A percentile compares a stretch with the other conserved stretches of the same genome.
Conservation (phyloP, 441 rosid species). For the Hypseocharis bilobata region DNA sequence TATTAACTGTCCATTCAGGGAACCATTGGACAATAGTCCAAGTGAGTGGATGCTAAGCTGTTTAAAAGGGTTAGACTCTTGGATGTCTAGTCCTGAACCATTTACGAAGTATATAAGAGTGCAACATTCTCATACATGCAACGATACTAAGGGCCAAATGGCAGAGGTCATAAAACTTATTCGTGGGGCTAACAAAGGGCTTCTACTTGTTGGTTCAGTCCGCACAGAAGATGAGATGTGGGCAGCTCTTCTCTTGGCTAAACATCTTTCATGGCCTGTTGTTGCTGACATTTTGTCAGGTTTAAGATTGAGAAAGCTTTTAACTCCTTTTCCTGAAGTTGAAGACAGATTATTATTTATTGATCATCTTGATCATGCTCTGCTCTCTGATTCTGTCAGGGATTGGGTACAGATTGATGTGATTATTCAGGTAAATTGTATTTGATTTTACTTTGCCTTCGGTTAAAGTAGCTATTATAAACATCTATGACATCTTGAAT, state of each 20-base stretch:
- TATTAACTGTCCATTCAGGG: conserved; percentile 88
- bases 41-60: conserved; percentile 57
- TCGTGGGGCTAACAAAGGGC: conserved; percentile 50
- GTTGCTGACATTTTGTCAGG: conserved; percentile 91
- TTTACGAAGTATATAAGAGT: conserved; percentile 63
- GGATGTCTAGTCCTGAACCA: conserved; percentile 68
- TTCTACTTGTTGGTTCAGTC: conserved; percentile 62
- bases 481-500: conserved; percentile 12
- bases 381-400: conserved; percentile 63
- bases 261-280: conserved; percentile 78
- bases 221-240: conserved; percentile 82
- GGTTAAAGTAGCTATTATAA: conserved; percentile 3
- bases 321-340: conserved; percentile 39
- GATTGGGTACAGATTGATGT: conserved; percentile 53
- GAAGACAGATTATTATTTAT: conserved; percentile 43
- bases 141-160: conserved; percentile 28
- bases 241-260: conserved; percentile 82
- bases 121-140: conserved; percentile 35
- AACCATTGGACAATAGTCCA: conserved; percentile 63
- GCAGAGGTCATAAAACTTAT: conserved; percentile 50
- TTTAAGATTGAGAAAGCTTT: conserved; percentile 64
- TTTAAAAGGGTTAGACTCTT: conserved; percentile 66
- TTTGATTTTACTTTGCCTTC: conserved; percentile 11
- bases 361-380: conserved; percentile 83
- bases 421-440: conserved; percentile 61